Percentiles rank a stretch among this genome's conserved stretches.
Evolutionary conservation across 495 filamentous ascomycete genomes (phyloP).

Genomic region (Pyrenula massariospora): DNA sequence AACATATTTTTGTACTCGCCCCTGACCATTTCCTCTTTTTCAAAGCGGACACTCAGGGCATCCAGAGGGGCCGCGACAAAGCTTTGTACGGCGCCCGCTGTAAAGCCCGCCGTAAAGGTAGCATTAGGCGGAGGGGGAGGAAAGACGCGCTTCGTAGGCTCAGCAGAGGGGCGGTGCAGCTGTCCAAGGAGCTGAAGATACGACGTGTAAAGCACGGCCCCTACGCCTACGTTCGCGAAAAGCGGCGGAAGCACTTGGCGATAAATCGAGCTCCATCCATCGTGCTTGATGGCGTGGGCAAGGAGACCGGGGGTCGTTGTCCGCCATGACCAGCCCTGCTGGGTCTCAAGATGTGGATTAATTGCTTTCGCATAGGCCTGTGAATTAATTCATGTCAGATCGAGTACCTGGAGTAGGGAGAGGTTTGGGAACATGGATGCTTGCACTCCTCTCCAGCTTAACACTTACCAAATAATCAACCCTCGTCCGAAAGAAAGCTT

Average conservation of each 20-base stretch:
- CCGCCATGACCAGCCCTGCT: slow-evolving; percentile 54
- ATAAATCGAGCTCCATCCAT: slow-evolving; percentile 81
- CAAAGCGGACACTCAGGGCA: slow-evolving; percentile 71
- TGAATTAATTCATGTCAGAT: slow-evolving; percentile 1
- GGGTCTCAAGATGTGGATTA: slow-evolving; percentile 38
- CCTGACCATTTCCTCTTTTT: slow-evolving; percentile 54
- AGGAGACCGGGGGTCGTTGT: slow-evolving; percentile 71
- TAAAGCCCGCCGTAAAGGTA: slow-evolving; percentile 67
- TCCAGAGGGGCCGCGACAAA: slow-evolving; percentile 80
- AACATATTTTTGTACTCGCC: slow-evolving; percentile 70
- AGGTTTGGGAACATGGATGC: slow-evolving; percentile 32
- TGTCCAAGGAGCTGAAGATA: slow-evolving; percentile 70
- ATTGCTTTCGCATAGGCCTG: slow-evolving; percentile 58
- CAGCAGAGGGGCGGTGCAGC: slow-evolving; percentile 61
- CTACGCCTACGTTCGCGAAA: slow-evolving; percentile 70
- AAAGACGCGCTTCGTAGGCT: slow-evolving; percentile 56
- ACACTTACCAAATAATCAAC: slow-evolving; percentile 57
- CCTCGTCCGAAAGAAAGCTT: slow-evolving; percentile 78
- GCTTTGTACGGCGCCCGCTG: slow-evolving; percentile 68
- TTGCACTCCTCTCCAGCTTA: background rate
- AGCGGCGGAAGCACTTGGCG: slow-evolving; percentile 81
- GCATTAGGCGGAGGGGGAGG: slow-evolving; percentile 54
- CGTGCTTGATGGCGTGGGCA: slow-evolving; percentile 60
- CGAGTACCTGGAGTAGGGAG: background rate
- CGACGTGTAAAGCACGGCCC: slow-evolving; percentile 75